Evolutionary conservation across 768 basidiomycete genomes (phyloP).

Genomic region (Favolaschia claudopus): DNA sequence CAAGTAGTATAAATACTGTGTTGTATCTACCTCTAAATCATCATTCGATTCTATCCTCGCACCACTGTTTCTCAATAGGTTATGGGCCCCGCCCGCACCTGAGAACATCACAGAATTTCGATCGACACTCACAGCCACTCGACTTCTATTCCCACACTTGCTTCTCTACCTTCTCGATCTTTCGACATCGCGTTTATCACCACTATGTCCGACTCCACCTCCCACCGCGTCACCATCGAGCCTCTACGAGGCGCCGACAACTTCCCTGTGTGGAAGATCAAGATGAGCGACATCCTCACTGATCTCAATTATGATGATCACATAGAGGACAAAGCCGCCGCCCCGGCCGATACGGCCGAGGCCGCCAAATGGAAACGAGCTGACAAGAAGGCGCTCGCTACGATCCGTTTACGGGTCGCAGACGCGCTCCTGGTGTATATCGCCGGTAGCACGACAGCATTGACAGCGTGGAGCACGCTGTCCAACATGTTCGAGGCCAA

Average conservation of each 20-base stretch:
- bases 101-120: neutral
- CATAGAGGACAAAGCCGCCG: neutral
- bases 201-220: neutral
- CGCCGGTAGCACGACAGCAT: conserved; percentile 16
- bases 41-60: too few species aligned
- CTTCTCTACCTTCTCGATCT: neutral
- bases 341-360: neutral
- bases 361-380: conserved; percentile 30
- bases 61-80: conserved; percentile 10
- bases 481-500: conserved; percentile 31
- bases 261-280: conserved; percentile 20
- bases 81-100: conserved; percentile 10
- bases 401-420: conserved; percentile 33
- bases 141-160: neutral
- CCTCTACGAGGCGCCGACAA: conserved; percentile 15
- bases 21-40: too few species aligned
- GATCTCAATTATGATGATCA: conserved; percentile 3
- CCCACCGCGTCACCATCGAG: conserved; percentile 9
- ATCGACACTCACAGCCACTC: neutral
- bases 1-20: too few species aligned
- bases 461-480: conserved; percentile 32
- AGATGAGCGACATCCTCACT: conserved; percentile 20
- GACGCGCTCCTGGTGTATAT: conserved; percentile 32
- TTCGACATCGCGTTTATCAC: neutral
- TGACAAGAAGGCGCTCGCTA: conserved; percentile 32